Evolutionary conservation across 768 basidiomycete genomes (phyloP).

Genomic region (Lactifluus volemus): DNA sequence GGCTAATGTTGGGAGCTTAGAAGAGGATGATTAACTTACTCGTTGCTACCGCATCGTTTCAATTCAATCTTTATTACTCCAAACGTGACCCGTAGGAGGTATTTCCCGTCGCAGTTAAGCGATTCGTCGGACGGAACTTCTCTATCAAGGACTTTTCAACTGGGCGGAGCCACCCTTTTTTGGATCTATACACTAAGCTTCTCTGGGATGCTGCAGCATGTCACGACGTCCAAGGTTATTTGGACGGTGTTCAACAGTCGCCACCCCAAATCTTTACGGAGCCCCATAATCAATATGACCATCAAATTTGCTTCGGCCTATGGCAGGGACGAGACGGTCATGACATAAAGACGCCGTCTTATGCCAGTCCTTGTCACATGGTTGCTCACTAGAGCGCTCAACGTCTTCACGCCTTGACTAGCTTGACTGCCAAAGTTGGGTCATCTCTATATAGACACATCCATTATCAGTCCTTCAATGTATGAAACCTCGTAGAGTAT

Average conservation of each 20-base stretch:
- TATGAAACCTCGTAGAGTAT: background rate
- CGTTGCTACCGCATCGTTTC: background rate
- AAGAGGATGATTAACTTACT: conserved; percentile 26
- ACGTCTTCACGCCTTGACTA: background rate
- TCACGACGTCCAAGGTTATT: background rate
- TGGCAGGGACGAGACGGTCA: background rate
- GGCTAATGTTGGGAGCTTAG: conserved; percentile 32
- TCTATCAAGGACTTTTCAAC: background rate
- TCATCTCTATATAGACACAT: background rate
- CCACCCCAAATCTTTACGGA: background rate
- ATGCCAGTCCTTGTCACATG: background rate
- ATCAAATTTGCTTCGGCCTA: background rate
- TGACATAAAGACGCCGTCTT: background rate
- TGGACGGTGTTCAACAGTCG: background rate
- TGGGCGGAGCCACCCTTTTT: background rate
- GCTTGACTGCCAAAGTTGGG: background rate
- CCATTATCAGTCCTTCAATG: background rate
- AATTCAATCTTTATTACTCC: background rate
- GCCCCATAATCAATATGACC: background rate
- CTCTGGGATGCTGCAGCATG: background rate
- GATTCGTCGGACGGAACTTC: background rate
- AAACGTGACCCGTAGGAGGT: background rate
- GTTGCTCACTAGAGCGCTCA: background rate
- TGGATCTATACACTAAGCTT: background rate
- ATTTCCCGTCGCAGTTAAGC: background rate